Evolutionary conservation across 2,329 filamentous ascomycete species (phyloP).

Genomic region (Fusarium sp.): DNA sequence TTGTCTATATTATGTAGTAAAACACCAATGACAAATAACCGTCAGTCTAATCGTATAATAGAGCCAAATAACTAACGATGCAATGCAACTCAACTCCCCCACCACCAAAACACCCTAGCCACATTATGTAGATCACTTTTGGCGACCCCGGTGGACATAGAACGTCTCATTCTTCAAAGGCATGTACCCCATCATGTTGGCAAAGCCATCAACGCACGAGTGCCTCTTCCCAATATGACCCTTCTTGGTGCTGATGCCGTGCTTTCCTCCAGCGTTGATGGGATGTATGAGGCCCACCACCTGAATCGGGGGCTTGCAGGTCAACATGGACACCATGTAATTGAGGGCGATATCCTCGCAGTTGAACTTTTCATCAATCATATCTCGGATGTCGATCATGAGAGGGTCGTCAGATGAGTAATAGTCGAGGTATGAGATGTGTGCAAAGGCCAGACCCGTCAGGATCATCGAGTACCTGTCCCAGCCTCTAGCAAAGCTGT

Average conservation of each 20-base stretch:
- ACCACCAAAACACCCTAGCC: neutral
- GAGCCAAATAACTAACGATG: neutral
- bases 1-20: neutral
- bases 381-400: slow-evolving; percentile 43
- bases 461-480: slow-evolving; percentile 49
- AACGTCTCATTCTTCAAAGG: slow-evolving; percentile 38
- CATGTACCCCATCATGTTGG: slow-evolving; percentile 44
- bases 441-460: slow-evolving; percentile 50
- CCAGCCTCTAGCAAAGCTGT: slow-evolving; percentile 43
- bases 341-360: slow-evolving; percentile 54
- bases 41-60: neutral
- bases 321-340: slow-evolving; percentile 46
- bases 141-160: neutral
- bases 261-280: slow-evolving; percentile 34
- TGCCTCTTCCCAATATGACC: slow-evolving; percentile 43
- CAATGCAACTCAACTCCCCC: neutral
- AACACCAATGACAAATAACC: neutral
- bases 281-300: slow-evolving; percentile 43
- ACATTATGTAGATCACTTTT: neutral
- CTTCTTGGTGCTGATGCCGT: slow-evolving; percentile 43
- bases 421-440: slow-evolving; percentile 50
- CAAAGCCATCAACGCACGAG: slow-evolving; percentile 46
- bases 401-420: slow-evolving; percentile 46
- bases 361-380: slow-evolving; percentile 50
- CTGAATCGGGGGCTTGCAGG: slow-evolving; percentile 45